Evolutionary conservation across 2,329 filamentous ascomycete species (phyloP).

Genomic region (Gyromitra esculenta): DNA sequence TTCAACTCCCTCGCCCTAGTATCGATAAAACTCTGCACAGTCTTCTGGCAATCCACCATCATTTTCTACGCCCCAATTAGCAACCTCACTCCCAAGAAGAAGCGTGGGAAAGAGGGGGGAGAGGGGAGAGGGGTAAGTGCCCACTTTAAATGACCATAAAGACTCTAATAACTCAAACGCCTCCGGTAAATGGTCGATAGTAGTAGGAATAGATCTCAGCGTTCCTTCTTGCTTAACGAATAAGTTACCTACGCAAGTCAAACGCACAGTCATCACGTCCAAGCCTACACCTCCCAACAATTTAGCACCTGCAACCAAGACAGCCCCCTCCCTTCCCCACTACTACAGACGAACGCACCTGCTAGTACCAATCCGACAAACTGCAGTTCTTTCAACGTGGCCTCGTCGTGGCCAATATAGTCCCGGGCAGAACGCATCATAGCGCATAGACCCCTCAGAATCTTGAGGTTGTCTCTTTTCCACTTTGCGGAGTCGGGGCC

Average conservation of each 20-base stretch:
- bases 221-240: slow-evolving; percentile 27
- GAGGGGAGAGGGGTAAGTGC: not conserved
- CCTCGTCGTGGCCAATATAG: slow-evolving; percentile 31
- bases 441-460: slow-evolving; percentile 32
- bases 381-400: slow-evolving; percentile 23
- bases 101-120: no score
- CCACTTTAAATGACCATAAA: slow-evolving; percentile 37
- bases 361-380: slow-evolving; percentile 34
- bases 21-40: slow-evolving; percentile 12
- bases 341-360: not conserved
- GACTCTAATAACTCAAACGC: slow-evolving; percentile 30
- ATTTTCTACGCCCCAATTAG: slow-evolving; percentile 30
- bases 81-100: no score
- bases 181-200: not conserved
- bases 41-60: slow-evolving; percentile 37
- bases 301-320: not conserved
- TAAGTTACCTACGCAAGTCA: slow-evolving; percentile 32
- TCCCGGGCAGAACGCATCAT: slow-evolving; percentile 31
- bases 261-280: slow-evolving; percentile 38
- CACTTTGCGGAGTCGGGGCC: slow-evolving; percentile 29
- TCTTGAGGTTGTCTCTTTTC: slow-evolving; percentile 38
- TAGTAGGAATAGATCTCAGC: slow-evolving; percentile 27
- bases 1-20: slow-evolving; percentile 8
- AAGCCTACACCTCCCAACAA: slow-evolving; percentile 14
- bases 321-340: not conserved